Evolutionary conservation across 495 filamentous ascomycete genomes (phyloP).

Genomic region (Penicillium soppii): DNA sequence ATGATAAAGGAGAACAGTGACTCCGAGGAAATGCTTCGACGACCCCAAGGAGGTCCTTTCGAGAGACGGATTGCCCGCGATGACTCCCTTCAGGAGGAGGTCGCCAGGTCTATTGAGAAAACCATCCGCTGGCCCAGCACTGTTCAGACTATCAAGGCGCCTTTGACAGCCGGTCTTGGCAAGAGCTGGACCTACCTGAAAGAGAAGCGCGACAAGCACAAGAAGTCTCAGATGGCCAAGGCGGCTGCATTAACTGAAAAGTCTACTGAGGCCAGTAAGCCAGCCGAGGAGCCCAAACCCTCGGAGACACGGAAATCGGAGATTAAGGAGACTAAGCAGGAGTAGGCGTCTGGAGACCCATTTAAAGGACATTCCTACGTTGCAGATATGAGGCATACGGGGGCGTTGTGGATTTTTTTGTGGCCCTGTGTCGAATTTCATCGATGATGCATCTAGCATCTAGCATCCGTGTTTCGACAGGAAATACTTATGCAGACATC

Average conservation of each 20-base stretch:
- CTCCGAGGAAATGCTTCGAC: conserved; percentile 63
- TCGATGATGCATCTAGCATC: conserved; percentile 10
- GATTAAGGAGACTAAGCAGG: conserved; percentile 19
- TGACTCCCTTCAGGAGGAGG: conserved; percentile 60
- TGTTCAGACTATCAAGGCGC: conserved; percentile 77
- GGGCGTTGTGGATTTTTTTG: conserved; percentile 21
- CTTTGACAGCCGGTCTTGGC: conserved; percentile 69
- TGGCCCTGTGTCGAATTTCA: conserved; percentile 12
- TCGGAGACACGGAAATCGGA: too few relatives aligned
- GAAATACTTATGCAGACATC: conserved; percentile 2
- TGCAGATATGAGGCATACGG: conserved; percentile 15
- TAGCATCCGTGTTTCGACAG: conserved; percentile 9
- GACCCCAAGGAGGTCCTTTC: conserved; percentile 76
- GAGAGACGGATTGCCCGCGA: conserved; percentile 80
- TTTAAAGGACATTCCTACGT: neutral
- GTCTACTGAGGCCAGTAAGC: neutral
- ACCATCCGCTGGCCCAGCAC: conserved; percentile 91
- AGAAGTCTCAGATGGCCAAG: conserved; percentile 29
- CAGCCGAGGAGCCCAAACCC: neutral
- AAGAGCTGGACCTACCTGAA: conserved; percentile 71
- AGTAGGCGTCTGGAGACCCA: conserved; percentile 7
- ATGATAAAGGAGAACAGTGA: conserved; percentile 73
- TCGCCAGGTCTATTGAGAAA: conserved; percentile 72
- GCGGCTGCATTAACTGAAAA: conserved; percentile 12
- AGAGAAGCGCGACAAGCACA: conserved; percentile 78